Percentiles rank a stretch among this genome's conserved stretches.
Evolutionary conservation across 345 rosid species (phyloP).

Genomic region (Populus pruinosa): DNA sequence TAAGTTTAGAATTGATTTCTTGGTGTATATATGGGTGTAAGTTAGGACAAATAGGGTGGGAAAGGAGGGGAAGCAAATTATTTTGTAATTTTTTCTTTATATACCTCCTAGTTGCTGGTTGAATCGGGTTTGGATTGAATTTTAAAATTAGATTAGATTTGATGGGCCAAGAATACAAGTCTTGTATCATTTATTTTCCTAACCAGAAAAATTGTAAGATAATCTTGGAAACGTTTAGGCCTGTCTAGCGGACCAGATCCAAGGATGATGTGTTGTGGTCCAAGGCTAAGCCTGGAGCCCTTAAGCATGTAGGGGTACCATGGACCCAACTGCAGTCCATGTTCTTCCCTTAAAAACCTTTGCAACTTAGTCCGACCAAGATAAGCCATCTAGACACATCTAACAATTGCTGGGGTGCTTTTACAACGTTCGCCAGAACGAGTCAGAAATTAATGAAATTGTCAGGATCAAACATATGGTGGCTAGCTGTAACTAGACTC

Average conservation of each 20-base stretch:
- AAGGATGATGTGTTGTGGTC: background rate
- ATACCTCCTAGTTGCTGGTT: too few relatives aligned
- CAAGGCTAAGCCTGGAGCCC: background rate
- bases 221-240: background rate
- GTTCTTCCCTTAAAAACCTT: background rate
- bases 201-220: background rate
- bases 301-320: background rate
- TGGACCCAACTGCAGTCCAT: background rate
- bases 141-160: too few relatives aligned
- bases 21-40: too few relatives aligned
- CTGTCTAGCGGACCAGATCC: background rate
- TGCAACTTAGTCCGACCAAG: background rate
- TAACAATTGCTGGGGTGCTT: background rate
- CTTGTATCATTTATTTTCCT: background rate
- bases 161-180: too few relatives aligned
- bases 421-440: background rate
- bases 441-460: too few relatives aligned
- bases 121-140: too few relatives aligned
- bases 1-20: too few relatives aligned
- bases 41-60: too few relatives aligned
- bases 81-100: too few relatives aligned
- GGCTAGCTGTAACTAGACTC: too few relatives aligned
- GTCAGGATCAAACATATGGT: too few relatives aligned
- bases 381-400: background rate
- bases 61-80: too few relatives aligned